Evolutionary conservation across 306 rosid genomes (phyloP), one percentile per base, ranked within the genome.

Genomic region (Elaeagnus macrophylla): DNA sequence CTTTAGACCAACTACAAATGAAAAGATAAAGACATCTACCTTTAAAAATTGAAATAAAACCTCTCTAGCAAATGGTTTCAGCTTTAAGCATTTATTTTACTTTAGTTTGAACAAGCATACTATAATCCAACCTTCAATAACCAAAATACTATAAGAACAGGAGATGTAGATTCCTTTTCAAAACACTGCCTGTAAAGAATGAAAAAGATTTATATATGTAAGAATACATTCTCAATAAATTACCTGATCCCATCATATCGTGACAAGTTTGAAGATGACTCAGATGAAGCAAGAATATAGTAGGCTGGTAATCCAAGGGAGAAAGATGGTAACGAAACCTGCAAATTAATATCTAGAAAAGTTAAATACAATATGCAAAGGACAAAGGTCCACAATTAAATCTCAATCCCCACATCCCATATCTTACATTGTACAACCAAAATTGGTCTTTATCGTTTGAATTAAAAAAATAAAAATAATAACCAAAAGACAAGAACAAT

Each of bases 231-330:
- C 7, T 51, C 61, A 51, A 54, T 37, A 42, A 10, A 65, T 60
- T 69, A 91, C 99, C 99, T 84, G 59, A 91, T 69, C 41, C 96
- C 89, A 57, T 91, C 99, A 67, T 91, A 91, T 65, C 99, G 99
- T 15, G 99, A 85, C 69, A 91, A 73, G 79, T 91, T 91, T 48
- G 96, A 91, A 71, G 99, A 87, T 35, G 99, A 78, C 69, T 91
- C 99, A 15, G 95, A 91, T 53, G 80, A 72, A 54, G 99, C 99
- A 56, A 91, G 81, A 68, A 91, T 72, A 67, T 91, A 91, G 67
- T 91, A 91, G n/a, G 99, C 95, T 37, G 99, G 96, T 78, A 87
- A 74, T 39, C 99, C 99, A 75, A 91, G 96, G 49, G 99, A 80
- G 73, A 91, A 91, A 48, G 96, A 84, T 48, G 96, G 99, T 62